These are phyloP conservation scores for Yamadazyma paraphyllophila DNA, from an alignment of 805 yeast species.

Conservation along the genomic window DNA sequence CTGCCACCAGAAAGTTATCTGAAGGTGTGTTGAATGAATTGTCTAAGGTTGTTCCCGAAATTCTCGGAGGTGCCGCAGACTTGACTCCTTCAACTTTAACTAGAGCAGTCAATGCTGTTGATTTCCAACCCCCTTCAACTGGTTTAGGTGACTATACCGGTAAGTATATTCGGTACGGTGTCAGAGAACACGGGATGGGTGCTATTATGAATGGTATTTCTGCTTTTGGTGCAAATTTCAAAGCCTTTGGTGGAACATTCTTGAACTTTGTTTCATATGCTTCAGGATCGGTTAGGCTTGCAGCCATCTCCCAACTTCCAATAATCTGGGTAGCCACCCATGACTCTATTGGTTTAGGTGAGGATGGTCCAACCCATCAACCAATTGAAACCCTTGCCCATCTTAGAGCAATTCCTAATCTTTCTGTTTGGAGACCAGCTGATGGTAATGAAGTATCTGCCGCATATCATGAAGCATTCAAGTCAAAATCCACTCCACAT, in stretches of 20 bases:
- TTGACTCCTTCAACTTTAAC: conserved; percentile 96
- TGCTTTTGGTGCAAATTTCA: conserved; percentile 83
- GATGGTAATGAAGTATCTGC: conserved; percentile 89
- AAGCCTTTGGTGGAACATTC: conserved; percentile 96
- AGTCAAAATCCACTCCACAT: conserved; percentile 64
- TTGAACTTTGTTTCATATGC: conserved; percentile 85
- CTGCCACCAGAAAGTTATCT: conserved; percentile 93
- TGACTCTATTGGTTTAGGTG: conserved; percentile 88
- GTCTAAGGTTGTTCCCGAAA: conserved; percentile 71
- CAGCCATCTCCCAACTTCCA: conserved; percentile 81
- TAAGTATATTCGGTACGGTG: conserved; percentile 96
- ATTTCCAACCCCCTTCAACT: conserved; percentile 86
- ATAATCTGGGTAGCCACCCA: conserved; percentile 87
- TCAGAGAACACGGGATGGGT: conserved; percentile 99
- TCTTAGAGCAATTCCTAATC: conserved; percentile 80
- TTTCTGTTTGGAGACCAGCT: conserved; percentile 89
- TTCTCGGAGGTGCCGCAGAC: conserved; percentile 98
- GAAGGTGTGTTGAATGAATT: conserved; percentile 71
- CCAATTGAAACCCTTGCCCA: conserved; percentile 88
- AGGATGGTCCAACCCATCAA: conserved; percentile 93
- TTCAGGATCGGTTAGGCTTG: conserved; percentile 82
- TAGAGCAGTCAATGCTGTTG: conserved; percentile 76
- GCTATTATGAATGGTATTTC: conserved; percentile 97
- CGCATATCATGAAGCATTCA: conserved; percentile 68
- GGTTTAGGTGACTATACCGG: conserved; percentile 86